Percentiles rank a stretch among this genome's conserved stretches.
phyloP scores from a whole-genome alignment of 495 filamentous ascomycete genomes.

The Halenospora varia region DNA sequence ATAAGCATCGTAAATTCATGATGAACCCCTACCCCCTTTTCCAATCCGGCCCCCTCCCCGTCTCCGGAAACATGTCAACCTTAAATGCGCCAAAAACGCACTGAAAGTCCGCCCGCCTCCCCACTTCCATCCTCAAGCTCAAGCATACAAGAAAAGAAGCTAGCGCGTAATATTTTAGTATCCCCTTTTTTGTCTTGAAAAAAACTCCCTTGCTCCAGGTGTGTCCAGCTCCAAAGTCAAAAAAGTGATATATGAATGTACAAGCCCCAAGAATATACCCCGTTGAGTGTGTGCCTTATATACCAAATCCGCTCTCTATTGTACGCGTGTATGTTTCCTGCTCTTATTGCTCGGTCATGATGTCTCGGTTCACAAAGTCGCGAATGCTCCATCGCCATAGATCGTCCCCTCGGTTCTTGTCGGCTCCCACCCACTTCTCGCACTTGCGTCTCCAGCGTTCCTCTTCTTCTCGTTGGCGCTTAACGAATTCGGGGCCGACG shows the following conservation, averaged over 20 bases:
- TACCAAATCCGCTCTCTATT: not conserved
- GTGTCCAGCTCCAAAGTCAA: not conserved
- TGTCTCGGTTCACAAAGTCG: conserved; percentile 19
- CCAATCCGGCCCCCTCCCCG: too few relatives aligned
- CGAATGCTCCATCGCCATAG: conserved; percentile 29
- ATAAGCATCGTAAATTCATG: too few relatives aligned
- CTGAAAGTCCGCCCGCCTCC: too few relatives aligned
- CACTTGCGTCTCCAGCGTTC: conserved; percentile 83
- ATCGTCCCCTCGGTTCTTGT: conserved; percentile 12
- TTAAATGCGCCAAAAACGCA: too few relatives aligned
- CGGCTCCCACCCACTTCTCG: conserved; percentile 62
- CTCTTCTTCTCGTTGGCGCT: conserved; percentile 85
- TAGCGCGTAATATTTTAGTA: not conserved
- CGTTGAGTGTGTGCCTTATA: not conserved
- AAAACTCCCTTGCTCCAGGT: too few relatives aligned
- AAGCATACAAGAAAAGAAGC: not conserved
- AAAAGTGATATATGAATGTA: not conserved
- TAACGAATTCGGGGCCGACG: conserved; percentile 90
- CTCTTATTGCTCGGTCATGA: not conserved
- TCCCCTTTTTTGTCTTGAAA: not conserved
- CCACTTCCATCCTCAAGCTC: too few relatives aligned
- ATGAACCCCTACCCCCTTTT: too few relatives aligned
- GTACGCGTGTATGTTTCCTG: not conserved
- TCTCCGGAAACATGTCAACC: too few relatives aligned
- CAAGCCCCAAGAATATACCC: not conserved